phyloP scores from a whole-genome alignment of 352 stramenopile species.

The Phytophthora quininea region DNA sequence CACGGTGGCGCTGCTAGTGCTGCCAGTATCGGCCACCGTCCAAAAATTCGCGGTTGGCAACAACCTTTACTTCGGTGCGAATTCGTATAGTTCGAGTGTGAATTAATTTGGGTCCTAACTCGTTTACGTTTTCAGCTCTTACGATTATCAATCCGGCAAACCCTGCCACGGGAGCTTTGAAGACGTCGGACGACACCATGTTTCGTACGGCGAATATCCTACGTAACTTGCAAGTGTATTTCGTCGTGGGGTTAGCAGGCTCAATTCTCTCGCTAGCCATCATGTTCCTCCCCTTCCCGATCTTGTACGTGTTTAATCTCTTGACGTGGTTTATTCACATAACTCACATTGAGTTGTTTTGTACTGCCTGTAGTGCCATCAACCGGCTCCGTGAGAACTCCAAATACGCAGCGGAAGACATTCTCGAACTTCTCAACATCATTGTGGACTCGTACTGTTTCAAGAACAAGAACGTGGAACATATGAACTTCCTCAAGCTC shows the following conservation, averaged over 20 bases:
- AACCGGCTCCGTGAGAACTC: conserved; percentile 54
- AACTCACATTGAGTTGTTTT: conserved; percentile 16
- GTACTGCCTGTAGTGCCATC: conserved; percentile 47
- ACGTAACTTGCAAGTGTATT: conserved; percentile 71
- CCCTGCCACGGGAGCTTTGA: conserved; percentile 51
- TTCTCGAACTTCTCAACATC: conserved; percentile 78
- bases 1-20: conserved; percentile 60
- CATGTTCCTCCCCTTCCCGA: conserved; percentile 76
- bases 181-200: conserved; percentile 46
- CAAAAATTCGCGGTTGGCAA: conserved; percentile 84
- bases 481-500: conserved; percentile 80
- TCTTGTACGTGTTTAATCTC: conserved; percentile 58
- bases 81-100: not conserved
- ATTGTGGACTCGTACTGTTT: conserved; percentile 88
- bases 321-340: not conserved
- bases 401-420: conserved; percentile 47
- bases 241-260: conserved; percentile 66
- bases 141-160: conserved; percentile 77
- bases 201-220: conserved; percentile 67
- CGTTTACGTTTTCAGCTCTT: conserved; percentile 41
- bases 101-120: conserved; percentile 3
- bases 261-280: conserved; percentile 66
- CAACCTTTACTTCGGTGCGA: conserved; percentile 79
- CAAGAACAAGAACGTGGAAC: conserved; percentile 84
- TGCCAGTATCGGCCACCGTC: conserved; percentile 71